These are phyloP conservation scores for Arthroderma sp. DNA, from an alignment of 2,329 filamentous ascomycete genomes.

Conservation along the genomic window DNA sequence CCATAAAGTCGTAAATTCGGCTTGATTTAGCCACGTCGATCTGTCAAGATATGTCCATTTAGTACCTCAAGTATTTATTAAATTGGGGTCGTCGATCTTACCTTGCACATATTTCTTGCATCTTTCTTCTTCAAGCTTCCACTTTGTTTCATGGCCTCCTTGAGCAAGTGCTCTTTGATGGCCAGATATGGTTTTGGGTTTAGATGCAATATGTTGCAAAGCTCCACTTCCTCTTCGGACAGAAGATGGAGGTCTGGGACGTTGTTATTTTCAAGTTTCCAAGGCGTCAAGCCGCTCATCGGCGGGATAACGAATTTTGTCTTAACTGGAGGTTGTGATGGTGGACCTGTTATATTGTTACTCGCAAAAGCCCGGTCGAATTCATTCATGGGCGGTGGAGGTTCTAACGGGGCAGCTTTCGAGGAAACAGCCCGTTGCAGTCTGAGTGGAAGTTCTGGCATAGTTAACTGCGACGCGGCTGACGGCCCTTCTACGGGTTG, in stretches of 20 bases:
- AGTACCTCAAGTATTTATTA: not conserved
- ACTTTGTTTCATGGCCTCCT: conserved; percentile 79
- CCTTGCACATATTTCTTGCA: conserved; percentile 67
- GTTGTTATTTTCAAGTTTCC: conserved; percentile 60
- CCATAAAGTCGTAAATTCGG: conserved; percentile 87
- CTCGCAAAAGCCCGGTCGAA: conserved; percentile 44
- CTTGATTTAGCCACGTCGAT: conserved; percentile 76
- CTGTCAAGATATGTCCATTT: conserved; percentile 18
- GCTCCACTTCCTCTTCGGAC: conserved; percentile 66
- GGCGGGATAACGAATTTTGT: conserved; percentile 40
- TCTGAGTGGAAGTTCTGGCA: conserved; percentile 60
- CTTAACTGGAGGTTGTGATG: conserved; percentile 28
- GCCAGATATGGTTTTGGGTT: conserved; percentile 91
- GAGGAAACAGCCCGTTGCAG: conserved; percentile 30
- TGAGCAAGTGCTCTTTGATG: conserved; percentile 85
- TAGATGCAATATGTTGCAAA: conserved; percentile 72
- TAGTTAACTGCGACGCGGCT: conserved; percentile 62
- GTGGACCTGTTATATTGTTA: conserved; percentile 33
- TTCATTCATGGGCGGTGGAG: conserved; percentile 33
- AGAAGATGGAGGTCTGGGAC: conserved; percentile 71
- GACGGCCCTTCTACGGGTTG: conserved; percentile 57
- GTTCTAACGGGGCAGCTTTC: conserved; percentile 20
- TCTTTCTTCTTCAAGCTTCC: conserved; percentile 89
- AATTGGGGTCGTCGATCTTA: conserved; percentile 14
- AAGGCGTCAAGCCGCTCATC: conserved; percentile 32